phyloP scores from a whole-genome alignment of 176 grass and related monocot species.

The Echinochloa phyllopogon region DNA sequence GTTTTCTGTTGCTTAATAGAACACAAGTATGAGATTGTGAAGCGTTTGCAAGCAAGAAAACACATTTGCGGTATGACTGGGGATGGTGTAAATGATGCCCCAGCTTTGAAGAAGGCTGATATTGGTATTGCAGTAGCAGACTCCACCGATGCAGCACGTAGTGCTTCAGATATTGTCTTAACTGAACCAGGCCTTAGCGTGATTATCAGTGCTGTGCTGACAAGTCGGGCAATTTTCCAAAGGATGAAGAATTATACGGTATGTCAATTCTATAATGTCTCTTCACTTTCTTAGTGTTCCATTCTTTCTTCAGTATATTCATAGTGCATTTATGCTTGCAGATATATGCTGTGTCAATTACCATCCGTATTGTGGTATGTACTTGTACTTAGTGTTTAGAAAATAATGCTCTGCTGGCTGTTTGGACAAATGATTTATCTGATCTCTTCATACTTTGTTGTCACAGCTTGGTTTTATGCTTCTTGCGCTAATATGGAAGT shows the following conservation, averaged over 20 bases:
- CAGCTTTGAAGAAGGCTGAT: constrained; percentile 91
- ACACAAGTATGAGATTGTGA: constrained; percentile 97
- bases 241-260: constrained; percentile 96
- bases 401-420: not conserved
- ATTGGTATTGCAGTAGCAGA: constrained; percentile 94
- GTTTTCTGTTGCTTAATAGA: constrained; percentile 50
- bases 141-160: constrained; percentile 84
- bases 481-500: constrained; percentile 86
- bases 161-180: constrained; percentile 90
- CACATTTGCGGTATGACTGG: constrained; percentile 96
- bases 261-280: constrained; percentile 19
- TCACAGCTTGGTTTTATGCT: constrained; percentile 94
- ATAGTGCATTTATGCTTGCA: constrained; percentile 46
- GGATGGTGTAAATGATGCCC: constrained; percentile 93
- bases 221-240: constrained; percentile 95
- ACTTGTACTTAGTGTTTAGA: not conserved
- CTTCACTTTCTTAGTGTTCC: not conserved
- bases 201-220: constrained; percentile 92
- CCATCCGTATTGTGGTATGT: constrained; percentile 95
- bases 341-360: constrained; percentile 97
- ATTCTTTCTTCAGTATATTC: constrained; percentile 22
- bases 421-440: constrained; percentile 20
- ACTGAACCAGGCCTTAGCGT: constrained; percentile 91
- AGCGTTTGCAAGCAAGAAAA: constrained; percentile 86
- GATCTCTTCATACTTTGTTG: constrained; percentile 1